Evolutionary conservation across 257 asterid species (phyloP).

Genomic region (Ehretia macrophylla): DNA sequence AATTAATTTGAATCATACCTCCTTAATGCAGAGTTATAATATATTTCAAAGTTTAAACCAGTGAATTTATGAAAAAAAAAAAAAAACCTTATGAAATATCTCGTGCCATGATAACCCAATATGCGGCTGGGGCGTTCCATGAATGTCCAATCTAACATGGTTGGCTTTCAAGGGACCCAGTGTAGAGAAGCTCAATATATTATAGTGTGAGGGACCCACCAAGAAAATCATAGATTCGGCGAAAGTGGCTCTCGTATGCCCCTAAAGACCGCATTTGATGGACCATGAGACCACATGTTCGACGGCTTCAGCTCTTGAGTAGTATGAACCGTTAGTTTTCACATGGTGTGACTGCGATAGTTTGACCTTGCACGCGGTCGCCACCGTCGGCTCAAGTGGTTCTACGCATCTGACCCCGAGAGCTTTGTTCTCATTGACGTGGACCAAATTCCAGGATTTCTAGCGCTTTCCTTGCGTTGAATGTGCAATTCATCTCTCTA

Average conservation of each 20-base stretch:
- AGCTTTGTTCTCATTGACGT: not conserved
- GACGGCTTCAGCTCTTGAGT: not conserved
- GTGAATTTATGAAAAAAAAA: no score
- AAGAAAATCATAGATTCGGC: not conserved
- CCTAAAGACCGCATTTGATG: constrained; percentile 19
- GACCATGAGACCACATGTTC: not conserved
- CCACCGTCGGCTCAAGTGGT: not conserved
- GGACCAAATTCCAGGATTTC: not conserved
- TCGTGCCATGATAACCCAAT: not conserved
- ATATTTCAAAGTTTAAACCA: no score
- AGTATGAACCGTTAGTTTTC: not conserved
- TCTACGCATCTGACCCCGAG: not conserved
- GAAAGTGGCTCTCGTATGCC: constrained; percentile 18
- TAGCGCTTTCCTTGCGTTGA: not conserved
- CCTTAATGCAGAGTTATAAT: no score
- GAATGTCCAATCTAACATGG: constrained; percentile 6
- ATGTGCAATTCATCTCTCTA: not conserved
- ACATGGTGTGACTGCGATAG: not conserved
- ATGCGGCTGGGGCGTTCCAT: not conserved
- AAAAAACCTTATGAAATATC: not conserved
- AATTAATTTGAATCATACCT: no score
- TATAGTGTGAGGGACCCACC: constrained; percentile 1
- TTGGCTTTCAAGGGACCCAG: not conserved
- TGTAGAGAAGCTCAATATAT: not conserved
- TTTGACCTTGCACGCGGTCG: not conserved